phyloP scores from a whole-genome alignment of 1,139 yeast genomes.

The Protomyces inouyei region DNA sequence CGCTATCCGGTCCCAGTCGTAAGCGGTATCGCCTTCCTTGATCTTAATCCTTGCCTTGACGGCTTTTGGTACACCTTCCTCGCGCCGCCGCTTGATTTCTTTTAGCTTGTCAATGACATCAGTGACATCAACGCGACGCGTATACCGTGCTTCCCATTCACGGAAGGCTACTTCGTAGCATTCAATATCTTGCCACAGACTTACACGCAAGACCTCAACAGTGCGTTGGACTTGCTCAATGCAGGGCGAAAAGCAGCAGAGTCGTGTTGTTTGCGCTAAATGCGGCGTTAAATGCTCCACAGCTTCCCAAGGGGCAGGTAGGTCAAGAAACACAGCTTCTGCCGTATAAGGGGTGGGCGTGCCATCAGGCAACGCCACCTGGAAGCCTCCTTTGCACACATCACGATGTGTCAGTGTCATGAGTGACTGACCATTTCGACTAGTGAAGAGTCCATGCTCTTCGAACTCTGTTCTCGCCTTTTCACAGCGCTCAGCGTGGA shows the following conservation, averaged over 20 bases:
- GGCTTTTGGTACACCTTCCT: constrained; percentile 67
- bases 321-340: constrained; percentile 75
- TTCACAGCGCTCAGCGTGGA: constrained; percentile 73
- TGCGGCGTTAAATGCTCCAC: constrained; percentile 67
- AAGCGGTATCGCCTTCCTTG: constrained; percentile 77
- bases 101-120: constrained; percentile 77
- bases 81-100: constrained; percentile 72
- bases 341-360: constrained; percentile 46
- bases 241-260: constrained; percentile 59
- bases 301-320: constrained; percentile 98
- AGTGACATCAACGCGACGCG: constrained; percentile 72
- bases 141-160: constrained; percentile 87
- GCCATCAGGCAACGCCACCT: constrained; percentile 35
- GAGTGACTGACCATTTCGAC: constrained; percentile 33
- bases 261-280: constrained; percentile 37
- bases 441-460: constrained; percentile 57
- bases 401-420: constrained; percentile 78
- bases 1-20: constrained; percentile 76
- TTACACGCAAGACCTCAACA: constrained; percentile 61
- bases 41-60: constrained; percentile 49
- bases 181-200: constrained; percentile 86
- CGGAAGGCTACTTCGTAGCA: constrained; percentile 87
- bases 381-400: constrained; percentile 83
- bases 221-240: constrained; percentile 93
- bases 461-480: constrained; percentile 76